phyloP scores from a whole-genome alignment of 2,329 filamentous ascomycete species.

The Calonectria pauciramosa region DNA sequence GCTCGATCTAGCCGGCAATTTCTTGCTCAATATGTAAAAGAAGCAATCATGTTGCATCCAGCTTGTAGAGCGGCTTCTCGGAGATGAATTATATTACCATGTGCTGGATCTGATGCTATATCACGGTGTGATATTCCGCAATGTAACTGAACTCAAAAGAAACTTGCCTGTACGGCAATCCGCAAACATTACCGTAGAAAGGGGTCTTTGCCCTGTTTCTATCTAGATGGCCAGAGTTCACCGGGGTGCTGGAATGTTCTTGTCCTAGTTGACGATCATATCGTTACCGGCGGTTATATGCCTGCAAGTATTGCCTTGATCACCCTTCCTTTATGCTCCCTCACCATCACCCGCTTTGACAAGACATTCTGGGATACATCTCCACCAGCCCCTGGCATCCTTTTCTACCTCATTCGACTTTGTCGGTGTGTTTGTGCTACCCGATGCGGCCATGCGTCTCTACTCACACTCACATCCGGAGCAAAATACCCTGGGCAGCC shows the following conservation, averaged over 20 bases:
- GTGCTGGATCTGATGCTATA: not conserved
- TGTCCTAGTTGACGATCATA: not conserved
- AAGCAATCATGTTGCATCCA: not conserved
- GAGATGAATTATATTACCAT: not conserved
- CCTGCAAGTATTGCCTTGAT: not conserved
- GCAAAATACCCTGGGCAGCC: conserved; percentile 4
- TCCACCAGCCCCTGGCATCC: conserved; percentile 10
- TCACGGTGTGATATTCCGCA: not conserved
- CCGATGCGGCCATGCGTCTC: conserved; percentile 7
- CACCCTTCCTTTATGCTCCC: not conserved
- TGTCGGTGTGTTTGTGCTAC: conserved; percentile 15
- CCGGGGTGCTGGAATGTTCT: not conserved
- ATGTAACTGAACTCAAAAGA: not conserved
- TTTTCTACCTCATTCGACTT: conserved; percentile 7
- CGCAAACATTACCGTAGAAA: not conserved
- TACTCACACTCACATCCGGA: conserved; percentile 15
- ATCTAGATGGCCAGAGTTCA: not conserved
- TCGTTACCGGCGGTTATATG: conserved; percentile 19
- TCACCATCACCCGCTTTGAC: not conserved
- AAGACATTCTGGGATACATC: not conserved
- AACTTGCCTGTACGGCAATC: not conserved
- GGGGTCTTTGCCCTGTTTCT: not conserved
- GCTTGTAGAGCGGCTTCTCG: not conserved
- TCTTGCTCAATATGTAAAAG: not conserved
- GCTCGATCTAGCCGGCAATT: not conserved